phyloP scores from a whole-genome alignment of 176 grass and related monocot genomes.

The Oropetium thomaeum region DNA sequence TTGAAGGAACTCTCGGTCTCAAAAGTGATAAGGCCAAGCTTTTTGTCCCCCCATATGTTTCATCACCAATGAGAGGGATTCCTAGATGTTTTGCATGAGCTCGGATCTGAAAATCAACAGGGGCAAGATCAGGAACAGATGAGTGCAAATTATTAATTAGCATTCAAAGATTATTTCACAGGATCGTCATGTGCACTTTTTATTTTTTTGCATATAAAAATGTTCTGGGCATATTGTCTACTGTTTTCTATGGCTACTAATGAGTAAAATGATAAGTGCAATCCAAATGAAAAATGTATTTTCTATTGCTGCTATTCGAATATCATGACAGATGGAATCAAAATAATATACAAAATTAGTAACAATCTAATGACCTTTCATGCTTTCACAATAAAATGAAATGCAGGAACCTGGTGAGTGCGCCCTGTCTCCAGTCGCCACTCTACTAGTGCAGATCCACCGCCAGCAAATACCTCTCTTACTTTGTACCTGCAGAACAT shows the following conservation, averaged over 20 bases:
- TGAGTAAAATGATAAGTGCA: neutral
- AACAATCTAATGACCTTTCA: neutral
- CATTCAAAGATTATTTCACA: neutral
- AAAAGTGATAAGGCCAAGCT: constrained; percentile 69
- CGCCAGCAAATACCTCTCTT: constrained; percentile 59
- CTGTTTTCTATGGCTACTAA: neutral
- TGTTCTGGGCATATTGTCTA: neutral
- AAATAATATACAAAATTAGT: neutral
- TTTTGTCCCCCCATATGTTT: constrained; percentile 89
- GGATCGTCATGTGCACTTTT: neutral
- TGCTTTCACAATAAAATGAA: neutral
- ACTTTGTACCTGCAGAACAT: constrained; percentile 70
- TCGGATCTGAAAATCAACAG: constrained; percentile 53
- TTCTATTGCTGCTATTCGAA: neutral
- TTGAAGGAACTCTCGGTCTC: constrained; percentile 50
- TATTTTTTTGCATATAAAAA: neutral
- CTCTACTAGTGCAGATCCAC: constrained; percentile 76
- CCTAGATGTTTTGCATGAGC: constrained; percentile 87
- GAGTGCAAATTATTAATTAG: neutral
- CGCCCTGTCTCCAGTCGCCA: constrained; percentile 93
- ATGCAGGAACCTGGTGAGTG: constrained; percentile 74
- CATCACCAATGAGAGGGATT: constrained; percentile 79
- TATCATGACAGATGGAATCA: neutral
- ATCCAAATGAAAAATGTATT: too few species aligned
- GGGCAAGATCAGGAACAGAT: neutral